Evolutionary conservation across 2,329 filamentous ascomycete species (phyloP), one percentile per base, ranked within the genome.

Genomic region (Tolypocladium paradoxum): DNA sequence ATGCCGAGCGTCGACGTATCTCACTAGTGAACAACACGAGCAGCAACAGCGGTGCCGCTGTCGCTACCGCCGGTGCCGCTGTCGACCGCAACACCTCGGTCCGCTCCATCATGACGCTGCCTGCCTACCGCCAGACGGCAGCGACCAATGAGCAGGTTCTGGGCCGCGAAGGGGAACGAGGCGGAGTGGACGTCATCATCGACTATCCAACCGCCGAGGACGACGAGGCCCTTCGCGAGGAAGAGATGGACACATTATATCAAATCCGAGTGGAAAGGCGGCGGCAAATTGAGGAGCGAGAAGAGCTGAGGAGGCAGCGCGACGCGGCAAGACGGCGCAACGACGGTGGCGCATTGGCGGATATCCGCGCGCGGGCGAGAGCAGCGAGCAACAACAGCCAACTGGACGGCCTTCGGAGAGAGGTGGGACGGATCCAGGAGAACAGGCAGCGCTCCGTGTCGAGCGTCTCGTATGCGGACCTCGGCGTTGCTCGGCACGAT

Each of bases 41-140:
- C 16, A 47, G 49, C 40, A 47, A 53, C 36, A 60, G 58, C 29
- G 57, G 61, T 54, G 60, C 64, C 60, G 51, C 67, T 37, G 61
- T 59, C 22, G 58, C 62, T 53, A 59, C 63, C 59, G 52, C 66
- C 36, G 61, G 59, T 9, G 68, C 67, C 55, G 70, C 66, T 1
- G 82, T 96, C 14, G 88, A 92, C 65, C 82, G 92, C 34, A 87
- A 92, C 62, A 90, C 88, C 1, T 95, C 89, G 9, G 78, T 97
- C 47, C 85, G 92, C 53, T 95, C 90, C n/a, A 84, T 97, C 53
- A 93, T 96, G 79, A 97, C 93, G 0, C 73, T 99, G 3, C 93
- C 93, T 0, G 81, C 88, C 0, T 99, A 99, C 68, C 85, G 87
- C 3, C 79, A 78, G 18, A 82, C 82, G 31, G 82, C 90, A 0